Base-by-base conservation (phyloP, 2,329 filamentous ascomycete species). In the Rosellinia necatrix region DNA sequence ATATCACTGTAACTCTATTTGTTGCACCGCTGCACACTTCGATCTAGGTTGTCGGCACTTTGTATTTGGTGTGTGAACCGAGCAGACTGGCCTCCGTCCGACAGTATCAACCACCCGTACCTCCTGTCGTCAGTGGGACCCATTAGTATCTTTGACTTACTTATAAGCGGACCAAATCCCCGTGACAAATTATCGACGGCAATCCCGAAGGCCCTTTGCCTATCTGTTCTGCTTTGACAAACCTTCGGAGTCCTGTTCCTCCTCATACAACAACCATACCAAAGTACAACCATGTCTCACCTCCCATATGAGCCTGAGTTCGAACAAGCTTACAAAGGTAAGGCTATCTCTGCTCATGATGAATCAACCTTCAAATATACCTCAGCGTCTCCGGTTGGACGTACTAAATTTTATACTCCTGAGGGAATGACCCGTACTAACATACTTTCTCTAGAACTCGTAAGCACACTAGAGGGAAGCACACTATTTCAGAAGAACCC, bases 261-360 rank as follows among this genome's bases (percentile, higher is more conserved):
- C 4, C n/a, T 15, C 38, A 34, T 42, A 19, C 24, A 19, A 41
- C 6, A 41, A 4, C 21, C 40, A 29, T n/a, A 35, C 22, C 10
- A n/a, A n/a, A n/a, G n/a, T 22, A 25, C 40, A 41, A 52, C 19
- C 15, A 94, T 96, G 90, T 90, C 92, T 66, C 88, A 94, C 81
- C 83, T 94, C 71, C 86, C 90, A 49, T 79, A 80, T 63, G 93
- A 97, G 85, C 93, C 94, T 72, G 93, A 99, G 82, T 97, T 97
- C 81, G 87, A 97, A 86, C 93, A 97, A 85, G 93, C 93, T 72
- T 96, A 96, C 86, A 91, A 92, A 76, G 91, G 91, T 96, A 79
- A 71, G 82, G 19, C 15, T 30, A 41, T 35, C 13, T 37, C n/a
- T 5, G 5, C 34, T n/a, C 12, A 12, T 74, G 41, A 42, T 52